phyloP scores from a whole-genome alignment of 1,284 basidiomycete species.

The Peniophora sp. region DNA sequence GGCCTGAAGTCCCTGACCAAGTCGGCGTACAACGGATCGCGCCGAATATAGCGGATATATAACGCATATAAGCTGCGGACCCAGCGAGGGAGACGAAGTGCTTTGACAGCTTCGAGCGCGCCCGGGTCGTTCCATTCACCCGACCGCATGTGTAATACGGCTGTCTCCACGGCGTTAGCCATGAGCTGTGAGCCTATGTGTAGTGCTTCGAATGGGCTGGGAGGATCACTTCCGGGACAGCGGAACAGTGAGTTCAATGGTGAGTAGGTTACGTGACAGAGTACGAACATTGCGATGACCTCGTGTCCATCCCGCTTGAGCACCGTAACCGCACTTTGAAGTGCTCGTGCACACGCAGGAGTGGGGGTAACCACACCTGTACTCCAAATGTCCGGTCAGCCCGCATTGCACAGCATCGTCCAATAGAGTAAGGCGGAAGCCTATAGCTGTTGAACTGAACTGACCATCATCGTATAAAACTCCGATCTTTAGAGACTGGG shows the following conservation, averaged over 20 bases:
- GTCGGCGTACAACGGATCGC: conserved; percentile 30
- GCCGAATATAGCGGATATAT: conserved; percentile 28
- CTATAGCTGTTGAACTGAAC: conserved; percentile 7
- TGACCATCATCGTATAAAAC: conserved; percentile 48
- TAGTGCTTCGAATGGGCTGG: conserved; percentile 27
- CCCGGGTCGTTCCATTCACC: conserved; percentile 40
- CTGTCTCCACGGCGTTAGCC: conserved; percentile 32
- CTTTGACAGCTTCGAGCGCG: conserved; percentile 17
- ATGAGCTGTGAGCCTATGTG: conserved; percentile 32
- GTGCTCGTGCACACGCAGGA: conserved; percentile 52
- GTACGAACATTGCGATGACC: conserved; percentile 38
- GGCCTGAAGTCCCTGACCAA: conserved; percentile 31
- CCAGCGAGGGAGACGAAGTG: conserved; percentile 31
- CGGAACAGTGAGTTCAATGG: conserved; percentile 3
- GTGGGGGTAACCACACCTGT: conserved; percentile 43
- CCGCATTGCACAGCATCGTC: no score
- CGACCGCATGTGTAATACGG: conserved; percentile 21
- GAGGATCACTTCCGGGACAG: conserved; percentile 21
- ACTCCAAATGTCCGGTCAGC: neutral
- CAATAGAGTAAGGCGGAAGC: neutral
- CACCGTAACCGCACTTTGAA: conserved; percentile 40
- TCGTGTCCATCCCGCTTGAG: conserved; percentile 43
- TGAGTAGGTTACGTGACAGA: neutral
- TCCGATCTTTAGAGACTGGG: conserved; percentile 41
- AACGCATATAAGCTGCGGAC: conserved; percentile 28